Evolutionary conservation across 345 rosid genomes (phyloP).

Genomic region (Arabidopsis thaliana): TAIR10.1 NC_003070.9:8261501-8262000

Average conservation of each 20-base stretch:
- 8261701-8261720: constrained; percentile 85
- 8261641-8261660: constrained; percentile 12
- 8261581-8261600: constrained; percentile 60
- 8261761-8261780: constrained; percentile 50
- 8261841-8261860: neutral
- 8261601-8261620: constrained; percentile 8
- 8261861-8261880: constrained; percentile 51
- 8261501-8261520: constrained; percentile 41
- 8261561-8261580: constrained; percentile 81
- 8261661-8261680: constrained; percentile 63
- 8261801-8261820: neutral
- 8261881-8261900: constrained; percentile 90
- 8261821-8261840: neutral
- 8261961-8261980: constrained; percentile 90
- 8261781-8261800: constrained; percentile 16
- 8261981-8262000: constrained; percentile 11
- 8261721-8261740: constrained; percentile 72
- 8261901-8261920: constrained; percentile 98
- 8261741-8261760: constrained; percentile 70
- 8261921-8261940: constrained; percentile 95
- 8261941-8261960: constrained; percentile 85
- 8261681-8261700: constrained; percentile 76
- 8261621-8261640: constrained; percentile 3
- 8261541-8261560: constrained; percentile 75
- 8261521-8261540: constrained; percentile 68